These are phyloP conservation scores for Lasiosphaeris hirsuta DNA, from an alignment of 495 filamentous ascomycete genomes.

Conservation along the genomic window DNA sequence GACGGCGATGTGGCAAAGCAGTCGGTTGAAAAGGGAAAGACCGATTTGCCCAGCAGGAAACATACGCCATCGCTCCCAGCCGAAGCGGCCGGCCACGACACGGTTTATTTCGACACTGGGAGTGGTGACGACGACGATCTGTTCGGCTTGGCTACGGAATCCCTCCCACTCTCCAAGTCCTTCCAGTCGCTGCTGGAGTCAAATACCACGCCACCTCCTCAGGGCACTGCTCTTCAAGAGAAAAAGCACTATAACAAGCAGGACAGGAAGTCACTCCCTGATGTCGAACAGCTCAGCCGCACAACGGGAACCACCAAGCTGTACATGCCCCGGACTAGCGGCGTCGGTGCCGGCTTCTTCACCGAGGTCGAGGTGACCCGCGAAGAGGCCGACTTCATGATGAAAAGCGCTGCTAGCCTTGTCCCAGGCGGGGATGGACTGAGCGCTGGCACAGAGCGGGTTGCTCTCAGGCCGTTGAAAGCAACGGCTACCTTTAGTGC, in stretches of 20 bases:
- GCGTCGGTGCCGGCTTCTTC: not conserved
- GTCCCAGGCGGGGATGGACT: too few relatives aligned
- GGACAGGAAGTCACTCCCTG: not conserved
- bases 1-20: not conserved
- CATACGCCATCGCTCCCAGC: not conserved
- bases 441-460: too few relatives aligned
- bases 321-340: not conserved
- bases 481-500: not conserved
- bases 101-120: too few relatives aligned
- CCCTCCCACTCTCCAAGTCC: not conserved
- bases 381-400: constrained; percentile 22
- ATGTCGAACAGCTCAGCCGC: too few relatives aligned
- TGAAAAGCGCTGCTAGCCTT: too few relatives aligned
- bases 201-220: not conserved
- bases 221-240: not conserved
- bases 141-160: constrained; percentile 7
- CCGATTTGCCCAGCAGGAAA: too few relatives aligned
- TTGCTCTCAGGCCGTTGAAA: not conserved
- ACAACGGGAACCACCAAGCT: constrained; percentile 1
- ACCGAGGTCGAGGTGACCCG: constrained; percentile 15
- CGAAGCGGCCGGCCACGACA: not conserved
- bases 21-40: not conserved
- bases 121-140: constrained; percentile 14
- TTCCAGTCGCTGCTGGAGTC: too few relatives aligned
- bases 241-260: not conserved